phyloP scores from a whole-genome alignment of 495 filamentous ascomycete species.

The Neurospora cerealis region DNA sequence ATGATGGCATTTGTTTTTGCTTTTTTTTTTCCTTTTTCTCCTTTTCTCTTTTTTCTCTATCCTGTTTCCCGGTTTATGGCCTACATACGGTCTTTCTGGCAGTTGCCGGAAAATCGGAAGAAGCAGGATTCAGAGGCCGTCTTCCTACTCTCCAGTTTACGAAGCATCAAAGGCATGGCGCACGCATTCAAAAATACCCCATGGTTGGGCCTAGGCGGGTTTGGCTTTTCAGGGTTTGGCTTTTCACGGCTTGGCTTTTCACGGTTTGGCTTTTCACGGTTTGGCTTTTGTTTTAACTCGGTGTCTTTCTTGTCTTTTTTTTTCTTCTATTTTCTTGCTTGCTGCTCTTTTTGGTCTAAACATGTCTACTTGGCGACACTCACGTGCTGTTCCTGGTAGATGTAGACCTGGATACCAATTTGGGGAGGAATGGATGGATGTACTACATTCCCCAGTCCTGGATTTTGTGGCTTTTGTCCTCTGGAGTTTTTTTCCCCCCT shows the following conservation, averaged over 20 bases:
- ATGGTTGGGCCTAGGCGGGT: neutral
- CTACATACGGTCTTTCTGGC: neutral
- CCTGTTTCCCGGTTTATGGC: neutral
- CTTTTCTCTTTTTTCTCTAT: neutral
- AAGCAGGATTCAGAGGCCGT: neutral
- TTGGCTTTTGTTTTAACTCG: conserved; percentile 5
- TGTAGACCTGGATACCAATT: neutral
- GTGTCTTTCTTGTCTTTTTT: neutral
- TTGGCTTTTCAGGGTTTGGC: neutral
- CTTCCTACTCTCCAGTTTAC: neutral
- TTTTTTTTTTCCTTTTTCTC: neutral
- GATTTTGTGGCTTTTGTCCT: neutral
- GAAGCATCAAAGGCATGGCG: neutral
- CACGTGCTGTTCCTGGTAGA: neutral
- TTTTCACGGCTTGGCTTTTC: neutral
- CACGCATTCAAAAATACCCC: neutral
- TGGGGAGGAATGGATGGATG: neutral
- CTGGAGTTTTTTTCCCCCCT: neutral
- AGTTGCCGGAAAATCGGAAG: neutral
- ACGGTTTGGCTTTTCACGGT: neutral
- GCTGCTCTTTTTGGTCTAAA: neutral
- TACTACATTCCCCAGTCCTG: neutral
- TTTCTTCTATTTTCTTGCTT: neutral
- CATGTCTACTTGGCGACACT: neutral
- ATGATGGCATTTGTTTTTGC: neutral